Evolutionary conservation across 805 yeast genomes (phyloP), one percentile per base, ranked within the genome.

Genomic region (Ogataea henricii): DNA sequence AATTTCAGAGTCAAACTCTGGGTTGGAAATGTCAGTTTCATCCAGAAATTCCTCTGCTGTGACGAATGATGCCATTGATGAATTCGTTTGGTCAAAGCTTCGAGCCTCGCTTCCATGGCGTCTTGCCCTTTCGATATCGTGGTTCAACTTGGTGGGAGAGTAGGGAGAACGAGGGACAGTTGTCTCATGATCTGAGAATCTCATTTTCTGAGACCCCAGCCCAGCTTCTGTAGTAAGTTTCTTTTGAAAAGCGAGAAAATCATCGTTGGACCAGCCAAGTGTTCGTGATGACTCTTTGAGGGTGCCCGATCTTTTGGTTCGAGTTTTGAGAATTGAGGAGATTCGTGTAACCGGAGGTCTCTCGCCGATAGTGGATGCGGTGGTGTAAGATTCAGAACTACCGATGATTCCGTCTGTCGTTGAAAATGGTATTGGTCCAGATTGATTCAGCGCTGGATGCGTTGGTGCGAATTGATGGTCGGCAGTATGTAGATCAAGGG

Each of bases 11-110:
- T 12, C 26, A n/a, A 10, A 12, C 4, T 20, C 32, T 10, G 18
- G 22, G 18, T 17, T 18, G 16, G 23, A 27, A 16, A 16, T 9
- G 32, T 6, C 17, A 17, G 7, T 27, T 26, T 37, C 23, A 3
- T 41, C 43, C 4, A 42, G 29, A 16, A 22, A 46, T 30, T 59
- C 63, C 16, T 52, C 46, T 2, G 64, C 65, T 0, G 65, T 59
- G n/a, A 60, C 62, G 48, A 51, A 60, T 8, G 64, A 58, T 0
- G 33, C 35, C n/a, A 22, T 22, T 9, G 64, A 58, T 2, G 47
- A 47, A 12, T 32, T 18, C 10, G 50, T 10, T 9, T 50, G 42
- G 2, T 41, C 41, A 13, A 25, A 14, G 10, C 25, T 32, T 26
- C 44, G 46, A 10, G 36, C 20, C 9, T 40, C 47, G 2, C 18